phyloP scores from a whole-genome alignment of 2,329 filamentous ascomycete genomes.

The Incumbomyces lentus region DNA sequence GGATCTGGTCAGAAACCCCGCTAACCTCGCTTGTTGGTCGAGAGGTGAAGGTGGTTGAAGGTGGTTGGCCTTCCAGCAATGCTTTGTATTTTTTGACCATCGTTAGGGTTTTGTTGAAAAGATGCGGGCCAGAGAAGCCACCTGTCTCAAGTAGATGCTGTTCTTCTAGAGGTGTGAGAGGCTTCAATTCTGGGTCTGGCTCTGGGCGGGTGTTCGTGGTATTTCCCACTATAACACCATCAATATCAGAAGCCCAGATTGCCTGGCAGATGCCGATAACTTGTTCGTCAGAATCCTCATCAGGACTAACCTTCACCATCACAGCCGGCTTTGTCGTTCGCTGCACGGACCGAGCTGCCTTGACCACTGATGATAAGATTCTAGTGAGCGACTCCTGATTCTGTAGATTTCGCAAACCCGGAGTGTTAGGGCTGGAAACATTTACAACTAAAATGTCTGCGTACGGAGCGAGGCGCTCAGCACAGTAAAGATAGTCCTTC shows the following conservation, averaged over 20 bases:
- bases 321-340: conserved; percentile 66
- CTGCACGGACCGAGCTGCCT: conserved; percentile 58
- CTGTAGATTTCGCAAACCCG: conserved; percentile 78
- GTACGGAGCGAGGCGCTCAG: conserved; percentile 70
- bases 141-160: conserved; percentile 63
- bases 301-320: conserved; percentile 97
- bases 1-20: conserved; percentile 12
- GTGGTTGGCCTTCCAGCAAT: conserved; percentile 35
- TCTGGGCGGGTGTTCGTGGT: conserved; percentile 77
- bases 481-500: conserved; percentile 77
- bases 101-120: conserved; percentile 69
- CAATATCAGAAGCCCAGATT: conserved; percentile 72
- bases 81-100: conserved; percentile 72
- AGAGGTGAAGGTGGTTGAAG: not conserved
- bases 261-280: conserved; percentile 81
- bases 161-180: conserved; percentile 57
- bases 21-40: conserved; percentile 10
- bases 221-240: conserved; percentile 94
- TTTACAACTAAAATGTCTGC: conserved; percentile 97
- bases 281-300: conserved; percentile 78
- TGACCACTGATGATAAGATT: conserved; percentile 72
- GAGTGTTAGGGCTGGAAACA: conserved; percentile 92
- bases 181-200: conserved; percentile 56
- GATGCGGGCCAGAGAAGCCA: conserved; percentile 80
- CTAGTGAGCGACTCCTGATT: conserved; percentile 70